Percentiles rank a stretch among this genome's conserved stretches.
phyloP scores from a whole-genome alignment of 805 yeast species.

The Ogataea allantospora region DNA sequence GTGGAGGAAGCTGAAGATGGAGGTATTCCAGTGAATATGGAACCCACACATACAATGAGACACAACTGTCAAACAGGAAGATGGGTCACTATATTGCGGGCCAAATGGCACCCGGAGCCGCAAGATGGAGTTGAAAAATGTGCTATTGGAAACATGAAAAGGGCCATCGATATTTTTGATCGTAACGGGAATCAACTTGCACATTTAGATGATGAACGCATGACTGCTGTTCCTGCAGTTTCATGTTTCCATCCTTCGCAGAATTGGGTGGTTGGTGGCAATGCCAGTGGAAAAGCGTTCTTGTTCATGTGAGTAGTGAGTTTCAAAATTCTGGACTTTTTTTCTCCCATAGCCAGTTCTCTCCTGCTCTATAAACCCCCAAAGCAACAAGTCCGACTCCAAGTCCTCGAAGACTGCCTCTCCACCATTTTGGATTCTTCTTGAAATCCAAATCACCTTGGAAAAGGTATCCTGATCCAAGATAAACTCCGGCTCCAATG shows the following conservation, averaged over 20 bases:
- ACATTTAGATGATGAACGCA: slow-evolving; percentile 53
- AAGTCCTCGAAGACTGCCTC: slow-evolving; percentile 44
- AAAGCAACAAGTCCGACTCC: slow-evolving; percentile 56
- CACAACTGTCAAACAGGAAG: slow-evolving; percentile 97
- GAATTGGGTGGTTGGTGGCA: slow-evolving; percentile 92
- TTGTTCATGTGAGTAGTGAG: slow-evolving; percentile 39
- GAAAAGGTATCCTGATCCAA: slow-evolving; percentile 56
- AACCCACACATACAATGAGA: slow-evolving; percentile 61
- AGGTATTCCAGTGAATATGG: slow-evolving; percentile 40
- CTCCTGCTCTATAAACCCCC: slow-evolving; percentile 64
- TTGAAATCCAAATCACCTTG: slow-evolving; percentile 34
- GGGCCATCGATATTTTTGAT: slow-evolving; percentile 79
- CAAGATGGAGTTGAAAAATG: slow-evolving; percentile 74
- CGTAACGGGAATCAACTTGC: slow-evolving; percentile 76
- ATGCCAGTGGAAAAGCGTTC: slow-evolving; percentile 88
- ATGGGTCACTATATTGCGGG: slow-evolving; percentile 91
- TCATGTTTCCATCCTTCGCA: slow-evolving; percentile 76
- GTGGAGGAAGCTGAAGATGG: slow-evolving; percentile 21
- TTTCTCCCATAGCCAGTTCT: slow-evolving; percentile 56
- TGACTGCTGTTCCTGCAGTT: slow-evolving; percentile 94
- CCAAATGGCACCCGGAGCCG: slow-evolving; percentile 81
- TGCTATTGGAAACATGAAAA: slow-evolving; percentile 90
- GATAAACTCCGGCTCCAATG: slow-evolving; percentile 60
- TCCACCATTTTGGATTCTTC: slow-evolving; percentile 64
- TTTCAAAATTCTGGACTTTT: slow-evolving; percentile 25